These are phyloP conservation scores for Arachis stenosperma DNA, from an alignment of 306 rosid species.

Conservation along the genomic window DNA sequence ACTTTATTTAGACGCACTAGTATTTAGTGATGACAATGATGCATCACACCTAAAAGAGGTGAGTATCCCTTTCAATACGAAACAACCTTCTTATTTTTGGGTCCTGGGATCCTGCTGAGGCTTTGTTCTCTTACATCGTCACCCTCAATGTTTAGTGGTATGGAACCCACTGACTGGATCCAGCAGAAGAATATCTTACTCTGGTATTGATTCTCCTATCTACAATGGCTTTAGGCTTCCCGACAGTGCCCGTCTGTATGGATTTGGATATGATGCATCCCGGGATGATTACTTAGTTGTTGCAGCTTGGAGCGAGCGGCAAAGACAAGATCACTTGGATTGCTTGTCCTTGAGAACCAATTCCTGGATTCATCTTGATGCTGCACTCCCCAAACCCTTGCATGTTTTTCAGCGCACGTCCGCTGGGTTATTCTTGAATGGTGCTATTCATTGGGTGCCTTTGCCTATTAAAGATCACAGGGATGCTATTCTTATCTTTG, in stretches of 20 bases:
- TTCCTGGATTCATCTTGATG: not conserved
- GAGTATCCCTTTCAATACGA: not conserved
- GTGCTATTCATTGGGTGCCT: not conserved
- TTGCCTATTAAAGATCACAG: not conserved
- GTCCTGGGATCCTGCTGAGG: constrained; percentile 12
- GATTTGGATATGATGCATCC: not conserved
- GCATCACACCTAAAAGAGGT: not conserved
- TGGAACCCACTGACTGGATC: not conserved
- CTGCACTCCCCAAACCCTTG: not conserved
- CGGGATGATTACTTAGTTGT: not conserved
- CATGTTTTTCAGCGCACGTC: fast-evolving
- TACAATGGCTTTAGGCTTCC: too few species aligned
- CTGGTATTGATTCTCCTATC: not conserved
- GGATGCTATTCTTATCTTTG: not conserved
- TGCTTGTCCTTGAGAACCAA: not conserved
- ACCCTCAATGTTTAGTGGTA: not conserved
- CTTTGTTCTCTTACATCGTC: not conserved
- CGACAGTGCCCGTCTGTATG: not conserved
- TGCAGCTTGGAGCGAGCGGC: not conserved
- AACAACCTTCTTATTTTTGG: not conserved
- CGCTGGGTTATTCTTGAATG: not conserved
- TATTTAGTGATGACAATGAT: not conserved
- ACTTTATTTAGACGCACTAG: not conserved
- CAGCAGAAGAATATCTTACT: not conserved
- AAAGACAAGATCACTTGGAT: not conserved